Evolutionary conservation across 805 yeast species (phyloP).

Genomic region (Yamadazyma phyllophila): DNA sequence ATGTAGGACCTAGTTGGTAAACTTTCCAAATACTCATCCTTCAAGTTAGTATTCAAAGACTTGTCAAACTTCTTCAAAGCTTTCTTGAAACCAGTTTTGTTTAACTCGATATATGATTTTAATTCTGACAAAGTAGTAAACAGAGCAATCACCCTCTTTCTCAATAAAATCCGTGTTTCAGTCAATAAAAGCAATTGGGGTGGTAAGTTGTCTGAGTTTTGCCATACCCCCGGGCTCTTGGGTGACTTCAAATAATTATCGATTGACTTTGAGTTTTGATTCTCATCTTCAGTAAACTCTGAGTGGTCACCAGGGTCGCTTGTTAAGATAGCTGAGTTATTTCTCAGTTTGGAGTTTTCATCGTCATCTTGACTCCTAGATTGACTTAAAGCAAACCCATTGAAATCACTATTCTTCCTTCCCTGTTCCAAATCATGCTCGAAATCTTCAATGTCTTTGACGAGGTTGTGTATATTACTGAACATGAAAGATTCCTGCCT

Average conservation of each 20-base stretch:
- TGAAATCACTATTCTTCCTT: slow-evolving; percentile 8
- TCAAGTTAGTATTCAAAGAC: slow-evolving; percentile 43
- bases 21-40: slow-evolving; percentile 44
- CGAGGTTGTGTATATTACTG: slow-evolving; percentile 52
- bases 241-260: slow-evolving; percentile 39
- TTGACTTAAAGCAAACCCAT: slow-evolving; percentile 4
- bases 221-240: slow-evolving; percentile 33
- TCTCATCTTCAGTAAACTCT: slow-evolving; percentile 34
- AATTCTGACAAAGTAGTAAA: slow-evolving; percentile 48
- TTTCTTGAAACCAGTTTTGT: slow-evolving; percentile 52
- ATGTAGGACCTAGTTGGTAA: slow-evolving; percentile 42
- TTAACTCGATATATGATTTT: slow-evolving; percentile 50
- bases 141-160: slow-evolving; percentile 44
- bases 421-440: slow-evolving; percentile 33
- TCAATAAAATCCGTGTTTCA: slow-evolving; percentile 49
- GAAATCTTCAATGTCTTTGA: slow-evolving; percentile 62
- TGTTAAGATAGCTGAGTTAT: slow-evolving; percentile 1
- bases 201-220: slow-evolving; percentile 22
- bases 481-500: slow-evolving; percentile 61
- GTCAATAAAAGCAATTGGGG: slow-evolving; percentile 37
- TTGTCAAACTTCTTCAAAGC: slow-evolving; percentile 55
- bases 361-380: slow-evolving; percentile 7
- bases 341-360: not conserved
- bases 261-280: slow-evolving; percentile 20
- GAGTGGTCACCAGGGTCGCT: slow-evolving; percentile 37